These are phyloP conservation scores for Leishmania lainsoni DNA, from an alignment of 208 protist species.

Conservation along the genomic window DNA sequence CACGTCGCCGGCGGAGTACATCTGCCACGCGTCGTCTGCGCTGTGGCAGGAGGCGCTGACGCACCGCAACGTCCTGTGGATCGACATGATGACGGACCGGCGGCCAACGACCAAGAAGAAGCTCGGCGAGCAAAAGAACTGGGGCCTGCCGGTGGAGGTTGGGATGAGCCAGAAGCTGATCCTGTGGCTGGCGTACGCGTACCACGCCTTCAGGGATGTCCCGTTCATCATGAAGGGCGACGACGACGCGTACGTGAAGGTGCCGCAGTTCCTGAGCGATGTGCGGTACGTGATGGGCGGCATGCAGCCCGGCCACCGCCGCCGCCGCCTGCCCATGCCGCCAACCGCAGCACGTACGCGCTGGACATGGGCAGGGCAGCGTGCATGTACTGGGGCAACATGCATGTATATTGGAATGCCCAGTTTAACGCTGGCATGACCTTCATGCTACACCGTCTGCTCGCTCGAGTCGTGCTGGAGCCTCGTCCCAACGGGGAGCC, in stretches of 20 bases:
- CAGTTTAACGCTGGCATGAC: constrained; percentile 20
- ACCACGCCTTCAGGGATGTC: constrained; percentile 36
- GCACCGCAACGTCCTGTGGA: constrained; percentile 32
- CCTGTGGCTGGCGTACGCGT: constrained; percentile 43
- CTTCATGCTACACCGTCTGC: constrained; percentile 15
- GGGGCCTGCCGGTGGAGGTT: constrained; percentile 36
- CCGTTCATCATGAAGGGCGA: constrained; percentile 50
- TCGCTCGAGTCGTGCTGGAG: constrained; percentile 9
- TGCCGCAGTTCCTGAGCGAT: constrained; percentile 55
- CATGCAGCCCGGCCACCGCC: background rate
- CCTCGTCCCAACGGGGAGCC: background rate
- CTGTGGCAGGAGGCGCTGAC: constrained; percentile 39
- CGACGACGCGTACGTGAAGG: constrained; percentile 53
- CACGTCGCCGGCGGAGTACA: no score
- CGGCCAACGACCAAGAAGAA: constrained; percentile 20
- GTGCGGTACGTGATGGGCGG: constrained; percentile 20
- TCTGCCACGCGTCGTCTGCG: no score
- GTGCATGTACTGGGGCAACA: constrained; percentile 31
- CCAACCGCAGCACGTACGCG: background rate
- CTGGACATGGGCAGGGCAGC: constrained; percentile 3
- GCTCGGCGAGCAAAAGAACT: constrained; percentile 19
- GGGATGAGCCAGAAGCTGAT: constrained; percentile 45
- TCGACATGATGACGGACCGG: constrained; percentile 38
- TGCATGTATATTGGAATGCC: background rate
- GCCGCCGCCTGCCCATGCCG: no score